These are phyloP conservation scores for Nicotiana paniculata DNA, from an alignment of 257 asterid species.

Conservation along the genomic window DNA sequence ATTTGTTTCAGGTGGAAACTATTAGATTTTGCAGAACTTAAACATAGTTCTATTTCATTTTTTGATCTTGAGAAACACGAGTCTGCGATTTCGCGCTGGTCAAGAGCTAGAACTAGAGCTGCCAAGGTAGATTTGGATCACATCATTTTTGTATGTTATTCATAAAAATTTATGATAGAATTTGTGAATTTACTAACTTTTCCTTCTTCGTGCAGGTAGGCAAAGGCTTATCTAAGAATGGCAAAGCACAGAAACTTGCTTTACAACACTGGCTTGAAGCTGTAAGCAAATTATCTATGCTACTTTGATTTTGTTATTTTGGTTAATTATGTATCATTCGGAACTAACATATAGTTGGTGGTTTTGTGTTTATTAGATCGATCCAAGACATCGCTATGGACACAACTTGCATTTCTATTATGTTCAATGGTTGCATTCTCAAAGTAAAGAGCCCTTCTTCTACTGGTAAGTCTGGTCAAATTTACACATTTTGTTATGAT, in stretches of 20 bases:
- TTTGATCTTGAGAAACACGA: constrained; percentile 42
- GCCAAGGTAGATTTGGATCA: constrained; percentile 35
- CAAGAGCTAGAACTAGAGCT: constrained; percentile 56
- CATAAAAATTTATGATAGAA: not conserved
- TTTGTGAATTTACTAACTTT: not conserved
- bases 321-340: not conserved
- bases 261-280: constrained; percentile 70
- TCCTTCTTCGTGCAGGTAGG: constrained; percentile 35
- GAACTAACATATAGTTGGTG: not conserved
- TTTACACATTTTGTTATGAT: not conserved
- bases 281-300: constrained; percentile 20
- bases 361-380: constrained; percentile 27
- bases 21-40: constrained; percentile 46
- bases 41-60: constrained; percentile 50
- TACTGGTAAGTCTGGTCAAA: constrained; percentile 35
- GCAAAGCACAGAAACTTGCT: constrained; percentile 55
- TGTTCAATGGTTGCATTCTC: constrained; percentile 51
- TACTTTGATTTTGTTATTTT: not conserved
- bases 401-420: constrained; percentile 66
- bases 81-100: constrained; percentile 56
- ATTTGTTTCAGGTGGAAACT: constrained; percentile 35
- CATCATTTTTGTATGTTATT: not conserved
- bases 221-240: constrained; percentile 49
- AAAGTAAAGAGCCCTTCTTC: constrained; percentile 54
- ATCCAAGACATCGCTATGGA: constrained; percentile 65